Percentiles rank a stretch among this genome's conserved stretches.
These are phyloP conservation scores for Monilinia laxa DNA, from an alignment of 2,329 filamentous ascomycete genomes.

Conservation along the genomic window DNA sequence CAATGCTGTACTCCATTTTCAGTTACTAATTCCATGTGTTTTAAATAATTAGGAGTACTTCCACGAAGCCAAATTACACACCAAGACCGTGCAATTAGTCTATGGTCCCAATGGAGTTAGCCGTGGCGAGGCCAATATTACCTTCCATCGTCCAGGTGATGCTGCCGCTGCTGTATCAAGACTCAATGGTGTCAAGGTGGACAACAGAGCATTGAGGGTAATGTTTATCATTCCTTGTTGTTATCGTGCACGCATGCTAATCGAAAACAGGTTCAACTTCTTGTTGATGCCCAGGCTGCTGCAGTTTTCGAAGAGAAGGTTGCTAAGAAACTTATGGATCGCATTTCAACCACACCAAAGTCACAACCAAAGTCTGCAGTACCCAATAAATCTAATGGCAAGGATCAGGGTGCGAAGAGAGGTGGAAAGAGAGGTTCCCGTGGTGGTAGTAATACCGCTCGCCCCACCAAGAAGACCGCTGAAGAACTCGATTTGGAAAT, in stretches of 20 bases:
- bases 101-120: slow-evolving; percentile 92
- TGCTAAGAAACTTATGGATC: slow-evolving; percentile 78
- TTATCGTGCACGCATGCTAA: slow-evolving; percentile 24
- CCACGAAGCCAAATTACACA: slow-evolving; percentile 55
- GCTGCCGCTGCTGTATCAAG: slow-evolving; percentile 81
- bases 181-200: slow-evolving; percentile 86
- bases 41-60: slow-evolving; percentile 86
- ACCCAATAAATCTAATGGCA: slow-evolving; percentile 67
- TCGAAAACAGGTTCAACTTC: slow-evolving; percentile 73
- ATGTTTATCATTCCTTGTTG: slow-evolving; percentile 55
- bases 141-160: slow-evolving; percentile 76
- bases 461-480: slow-evolving; percentile 80
- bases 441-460: slow-evolving; percentile 53
- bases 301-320: slow-evolving; percentile 54
- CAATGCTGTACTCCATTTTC: slow-evolving; percentile 42
- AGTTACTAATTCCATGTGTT: slow-evolving; percentile 65
- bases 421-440: slow-evolving; percentile 45
- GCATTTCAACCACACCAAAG: slow-evolving; percentile 66
- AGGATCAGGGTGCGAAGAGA: slow-evolving; percentile 47
- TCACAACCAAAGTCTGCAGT: slow-evolving; percentile 79
- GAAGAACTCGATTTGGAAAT: slow-evolving; percentile 98
- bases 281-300: slow-evolving; percentile 74
- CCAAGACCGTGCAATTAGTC: slow-evolving; percentile 64
- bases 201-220: slow-evolving; percentile 88
- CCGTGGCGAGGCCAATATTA: slow-evolving; percentile 87